Evolutionary conservation across 2,329 filamentous ascomycete species (phyloP).

Genomic region (Sarocladium strictum): DNA sequence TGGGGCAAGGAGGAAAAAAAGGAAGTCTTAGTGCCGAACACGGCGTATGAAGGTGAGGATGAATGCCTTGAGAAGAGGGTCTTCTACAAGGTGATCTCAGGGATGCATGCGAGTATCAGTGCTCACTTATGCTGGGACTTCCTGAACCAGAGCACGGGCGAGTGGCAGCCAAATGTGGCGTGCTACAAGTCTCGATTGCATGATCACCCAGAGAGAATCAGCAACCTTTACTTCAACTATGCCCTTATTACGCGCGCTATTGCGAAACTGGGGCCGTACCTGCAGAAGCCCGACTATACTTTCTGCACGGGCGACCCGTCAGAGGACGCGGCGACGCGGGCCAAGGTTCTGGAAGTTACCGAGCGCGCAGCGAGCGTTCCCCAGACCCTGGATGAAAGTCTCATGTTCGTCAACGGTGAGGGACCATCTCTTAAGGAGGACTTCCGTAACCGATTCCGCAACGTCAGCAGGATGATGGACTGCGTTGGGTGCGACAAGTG

Average conservation of each 20-base stretch:
- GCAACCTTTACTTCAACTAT: conserved; percentile 96
- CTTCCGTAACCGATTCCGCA: conserved; percentile 94
- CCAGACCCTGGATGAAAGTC: conserved; percentile 85
- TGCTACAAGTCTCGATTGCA: conserved; percentile 90
- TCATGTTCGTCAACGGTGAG: conserved; percentile 85
- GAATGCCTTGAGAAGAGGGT: conserved; percentile 98
- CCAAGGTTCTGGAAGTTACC: conserved; percentile 74
- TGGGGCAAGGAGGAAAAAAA: conserved; percentile 42
- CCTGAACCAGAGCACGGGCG: conserved; percentile 86
- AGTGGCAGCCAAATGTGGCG: conserved; percentile 84
- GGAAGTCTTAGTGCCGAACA: conserved; percentile 48
- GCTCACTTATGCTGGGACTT: conserved; percentile 95
- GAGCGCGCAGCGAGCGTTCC: conserved; percentile 61
- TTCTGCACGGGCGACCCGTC: conserved; percentile 83
- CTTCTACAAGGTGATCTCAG: conserved; percentile 90
- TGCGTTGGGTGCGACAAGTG: conserved; percentile 99
- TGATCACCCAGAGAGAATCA: conserved; percentile 79
- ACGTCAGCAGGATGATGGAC: conserved; percentile 95
- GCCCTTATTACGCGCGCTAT: conserved; percentile 89
- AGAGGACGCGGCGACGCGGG: conserved; percentile 74
- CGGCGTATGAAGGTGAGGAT: conserved; percentile 72
- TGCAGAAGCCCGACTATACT: conserved; percentile 65
- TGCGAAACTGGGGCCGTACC: conserved; percentile 78
- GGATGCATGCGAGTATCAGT: conserved; percentile 97
- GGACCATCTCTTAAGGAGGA: conserved; percentile 84